Evolutionary conservation across 805 yeast species (phyloP), one percentile per base, ranked within the genome.

Genomic region (Ogataea populi-albae): DNA sequence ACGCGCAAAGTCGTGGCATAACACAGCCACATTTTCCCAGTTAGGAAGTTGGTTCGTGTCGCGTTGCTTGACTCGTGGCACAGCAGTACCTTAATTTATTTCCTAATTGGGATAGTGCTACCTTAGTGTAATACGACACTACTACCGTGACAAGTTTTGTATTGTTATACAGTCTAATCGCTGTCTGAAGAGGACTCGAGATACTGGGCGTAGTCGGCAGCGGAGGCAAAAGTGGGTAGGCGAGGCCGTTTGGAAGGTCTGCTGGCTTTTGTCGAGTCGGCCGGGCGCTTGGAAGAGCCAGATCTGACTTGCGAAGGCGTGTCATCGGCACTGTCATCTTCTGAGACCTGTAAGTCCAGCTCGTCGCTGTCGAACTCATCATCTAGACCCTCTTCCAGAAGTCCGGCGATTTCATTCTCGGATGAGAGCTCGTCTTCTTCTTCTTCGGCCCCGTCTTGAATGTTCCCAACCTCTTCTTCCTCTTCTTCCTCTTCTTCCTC

Each of bases 161-260:
- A n/a, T n/a, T n/a, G n/a, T n/a, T n/a, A n/a, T n/a, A n/a, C n/a
- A n/a, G n/a, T n/a, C n/a, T n/a, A 30, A 26, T 48, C 47, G 18
- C 57, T 60, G 21, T 79, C 85, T 34, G 77, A 84, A 19, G 81
- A 85, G 11, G 84, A 79, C 19, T 70, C 70, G 57, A 85, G 63
- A 49, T 79, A 81, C 54, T 85, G 69, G 18, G 91, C 81, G 56
- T 87, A 88, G 43, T 85, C 95, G 26, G 85, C 96, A 7, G 80
- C 95, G 30, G 88, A 80, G 1, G 96, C 97, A 65, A 87, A 89
- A 15, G 79, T 69, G 16, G 97, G 97, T 41, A 89, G 66, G 30
- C 72, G 77, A 53, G 75, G 79, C 52, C 84, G 64, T 58, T 75
- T 79, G 30, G 68, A 8, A 10, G 21, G 11, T 62, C 55, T 69